phyloP scores from a whole-genome alignment of 805 yeast species.

The Barnettozyma vustinii region DNA sequence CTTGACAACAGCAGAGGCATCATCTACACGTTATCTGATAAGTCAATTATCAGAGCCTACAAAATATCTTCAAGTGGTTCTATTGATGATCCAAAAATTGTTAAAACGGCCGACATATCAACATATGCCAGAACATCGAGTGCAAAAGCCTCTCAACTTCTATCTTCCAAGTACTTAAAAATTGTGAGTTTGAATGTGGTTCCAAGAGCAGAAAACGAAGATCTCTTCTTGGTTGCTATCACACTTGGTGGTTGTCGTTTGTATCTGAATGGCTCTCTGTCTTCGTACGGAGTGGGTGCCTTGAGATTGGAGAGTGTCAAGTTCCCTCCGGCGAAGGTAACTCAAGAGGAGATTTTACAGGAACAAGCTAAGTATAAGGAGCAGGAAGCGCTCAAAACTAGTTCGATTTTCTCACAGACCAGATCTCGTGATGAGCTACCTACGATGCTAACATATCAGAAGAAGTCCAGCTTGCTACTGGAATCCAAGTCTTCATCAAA shows the following conservation, averaged over 20 bases:
- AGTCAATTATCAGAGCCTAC: conserved; percentile 78
- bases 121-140: conserved; percentile 37
- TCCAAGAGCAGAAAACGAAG: conserved; percentile 56
- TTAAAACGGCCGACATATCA: conserved; percentile 33
- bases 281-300: conserved; percentile 32
- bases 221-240: conserved; percentile 69
- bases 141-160: conserved; percentile 48
- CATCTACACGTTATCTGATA: conserved; percentile 76
- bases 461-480: conserved; percentile 48
- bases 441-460: conserved; percentile 42
- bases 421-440: conserved; percentile 24
- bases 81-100: conserved; percentile 35
- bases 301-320: conserved; percentile 45
- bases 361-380: conserved; percentile 23
- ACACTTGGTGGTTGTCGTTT: conserved; percentile 83
- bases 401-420: conserved; percentile 21
- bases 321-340: conserved; percentile 58
- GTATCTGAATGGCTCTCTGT: conserved; percentile 40
- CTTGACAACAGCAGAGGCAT: conserved; percentile 75
- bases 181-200: conserved; percentile 62
- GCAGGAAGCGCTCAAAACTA: conserved; percentile 29
- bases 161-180: conserved; percentile 49
- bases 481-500: conserved; percentile 53
- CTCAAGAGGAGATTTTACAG: conserved; percentile 24
- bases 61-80: conserved; percentile 41